These are phyloP conservation scores for Echites panduratus DNA, from an alignment of 257 asterid species.

Conservation along the genomic window DNA sequence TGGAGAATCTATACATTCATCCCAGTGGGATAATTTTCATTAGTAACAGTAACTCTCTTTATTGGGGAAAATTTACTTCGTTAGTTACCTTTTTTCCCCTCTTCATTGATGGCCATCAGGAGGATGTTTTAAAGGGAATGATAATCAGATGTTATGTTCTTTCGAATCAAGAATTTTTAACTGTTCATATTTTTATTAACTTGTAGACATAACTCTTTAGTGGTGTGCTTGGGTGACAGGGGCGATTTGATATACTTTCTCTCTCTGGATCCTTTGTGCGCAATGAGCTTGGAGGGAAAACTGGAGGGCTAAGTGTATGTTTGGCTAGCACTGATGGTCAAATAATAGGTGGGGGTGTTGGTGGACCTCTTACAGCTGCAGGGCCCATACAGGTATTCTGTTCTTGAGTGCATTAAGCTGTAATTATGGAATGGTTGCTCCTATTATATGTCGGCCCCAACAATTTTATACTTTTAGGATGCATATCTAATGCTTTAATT, in stretches of 20 bases:
- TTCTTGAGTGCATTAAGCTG: neutral
- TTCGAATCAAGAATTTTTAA: neutral
- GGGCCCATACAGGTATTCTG: conserved; percentile 51
- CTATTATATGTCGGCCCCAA: neutral
- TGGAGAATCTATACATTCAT: conserved; percentile 11
- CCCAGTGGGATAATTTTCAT: neutral
- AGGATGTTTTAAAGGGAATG: neutral
- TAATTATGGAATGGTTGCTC: neutral
- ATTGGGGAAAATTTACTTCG: neutral
- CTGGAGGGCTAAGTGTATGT: conserved; percentile 56
- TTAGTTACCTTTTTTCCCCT: neutral
- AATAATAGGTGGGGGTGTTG: conserved; percentile 65
- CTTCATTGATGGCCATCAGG: neutral
- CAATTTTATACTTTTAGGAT: neutral
- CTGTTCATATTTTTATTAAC: neutral
- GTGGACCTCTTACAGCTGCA: conserved; percentile 59
- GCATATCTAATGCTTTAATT: neutral
- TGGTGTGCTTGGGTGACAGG: conserved; percentile 29
- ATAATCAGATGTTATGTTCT: neutral
- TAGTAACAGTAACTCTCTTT: too few species aligned
- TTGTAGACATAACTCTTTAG: neutral
- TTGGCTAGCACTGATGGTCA: conserved; percentile 54
- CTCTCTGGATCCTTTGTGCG: conserved; percentile 55
- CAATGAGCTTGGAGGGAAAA: conserved; percentile 45
- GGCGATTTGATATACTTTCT: conserved; percentile 53